Evolutionary conservation across 768 basidiomycete genomes (phyloP), one percentile per base, ranked within the genome.

Genomic region (Mycena leptocephala): DNA sequence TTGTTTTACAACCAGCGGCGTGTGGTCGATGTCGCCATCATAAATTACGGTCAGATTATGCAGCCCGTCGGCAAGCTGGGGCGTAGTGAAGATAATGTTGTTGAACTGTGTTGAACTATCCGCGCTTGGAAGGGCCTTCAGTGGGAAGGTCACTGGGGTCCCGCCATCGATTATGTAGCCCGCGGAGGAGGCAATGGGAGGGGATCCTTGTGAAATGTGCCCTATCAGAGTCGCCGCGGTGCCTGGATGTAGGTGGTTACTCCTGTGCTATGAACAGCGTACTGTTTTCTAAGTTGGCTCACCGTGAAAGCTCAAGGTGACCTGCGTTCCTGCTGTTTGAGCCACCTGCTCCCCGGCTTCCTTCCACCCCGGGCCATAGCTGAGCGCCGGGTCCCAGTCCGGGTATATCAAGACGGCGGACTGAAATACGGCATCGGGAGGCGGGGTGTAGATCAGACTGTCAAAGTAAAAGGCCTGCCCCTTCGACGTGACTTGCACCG

Each of bases 11-110:
- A 70, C 46, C 11, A 82, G 78, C 5, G 81, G 82, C 10, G 79
- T 70, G 16, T 64, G 33, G 61, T 68, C 28, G 24, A 24, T 26
- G 43, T 59, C 55, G 3, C 76, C 76, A 33, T 39, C 39, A 61
- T 80, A 70, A 9, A 74, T 79, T 14, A 82, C 81, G 4, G 77
- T 39, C 2, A 82, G 67, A 2, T 58, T 76, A 43, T 83, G 83
- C 5, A 65, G 32, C 14, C 75, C 80, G 11, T 69, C 28, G 0
- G 53, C 11, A 20, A 82, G 78, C 20, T 53, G 30, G 4, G 79
- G 72, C 13, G 80, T 81, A 2, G 70, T 65, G 63, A 84, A 82
- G 58, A 81, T 66, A 1, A 72, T 14, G 46, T 79, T 79, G 61
- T 82, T 79, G 59, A 78, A 83, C 58, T 80, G 66, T 0, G 82